Conservation (phyloP, 495 filamentous ascomycete species). For the Mytilinidion resinicola region DNA sequence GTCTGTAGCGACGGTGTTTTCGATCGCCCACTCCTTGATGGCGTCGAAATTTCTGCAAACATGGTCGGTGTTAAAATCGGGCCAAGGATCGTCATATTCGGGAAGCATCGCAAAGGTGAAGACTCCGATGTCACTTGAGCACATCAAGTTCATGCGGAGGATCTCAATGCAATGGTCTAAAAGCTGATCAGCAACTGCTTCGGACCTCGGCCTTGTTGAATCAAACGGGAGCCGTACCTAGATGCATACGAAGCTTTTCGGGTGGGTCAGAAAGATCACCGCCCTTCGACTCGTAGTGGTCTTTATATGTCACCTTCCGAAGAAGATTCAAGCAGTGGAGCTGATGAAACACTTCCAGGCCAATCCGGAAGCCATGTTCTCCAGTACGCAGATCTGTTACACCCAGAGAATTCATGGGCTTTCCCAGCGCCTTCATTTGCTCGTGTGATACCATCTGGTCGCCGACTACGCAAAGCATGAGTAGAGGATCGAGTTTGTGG, state of each 20-base stretch:
- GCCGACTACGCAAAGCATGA: not conserved
- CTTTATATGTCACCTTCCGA: conserved; percentile 44
- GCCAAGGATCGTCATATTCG: conserved; percentile 38
- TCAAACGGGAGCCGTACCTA: conserved; percentile 25
- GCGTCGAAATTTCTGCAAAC: conserved; percentile 47
- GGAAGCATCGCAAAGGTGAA: conserved; percentile 44
- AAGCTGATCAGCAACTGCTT: not conserved
- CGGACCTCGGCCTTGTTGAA: no score
- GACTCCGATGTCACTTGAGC: conserved; percentile 45
- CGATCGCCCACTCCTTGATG: conserved; percentile 45
- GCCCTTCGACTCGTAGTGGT: conserved; percentile 43
- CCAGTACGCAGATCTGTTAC: conserved; percentile 46
- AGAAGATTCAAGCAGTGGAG: conserved; percentile 50
- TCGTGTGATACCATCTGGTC: conserved; percentile 48
- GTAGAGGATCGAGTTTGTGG: not conserved
- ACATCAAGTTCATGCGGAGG: conserved; percentile 46
- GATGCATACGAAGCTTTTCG: conserved; percentile 31
- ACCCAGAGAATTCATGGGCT: conserved; percentile 41
- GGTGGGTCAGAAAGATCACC: conserved; percentile 25
- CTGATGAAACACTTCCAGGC: conserved; percentile 51
- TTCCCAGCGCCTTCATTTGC: conserved; percentile 43
- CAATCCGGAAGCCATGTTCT: conserved; percentile 46
- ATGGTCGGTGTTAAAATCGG: conserved; percentile 45
- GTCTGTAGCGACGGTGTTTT: conserved; percentile 37
- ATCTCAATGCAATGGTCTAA: conserved; percentile 48